Conservation (phyloP, 768 basidiomycete genomes). For the Boletus rubescentipes region DNA sequence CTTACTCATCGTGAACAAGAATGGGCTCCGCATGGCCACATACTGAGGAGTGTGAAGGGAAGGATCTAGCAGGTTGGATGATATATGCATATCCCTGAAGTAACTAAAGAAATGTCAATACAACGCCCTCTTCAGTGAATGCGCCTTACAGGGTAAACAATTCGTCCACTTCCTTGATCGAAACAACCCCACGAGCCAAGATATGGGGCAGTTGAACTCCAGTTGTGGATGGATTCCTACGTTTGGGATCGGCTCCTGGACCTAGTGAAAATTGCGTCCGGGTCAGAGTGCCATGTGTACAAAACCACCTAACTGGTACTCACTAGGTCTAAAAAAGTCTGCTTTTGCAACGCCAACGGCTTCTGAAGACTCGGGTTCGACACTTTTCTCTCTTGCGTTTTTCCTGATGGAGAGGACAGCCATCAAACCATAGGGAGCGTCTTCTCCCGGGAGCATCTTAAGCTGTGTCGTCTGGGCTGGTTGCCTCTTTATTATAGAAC, state of each 20-base stretch:
- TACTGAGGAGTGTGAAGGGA: slow-evolving; percentile 80
- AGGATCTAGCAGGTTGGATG: slow-evolving; percentile 77
- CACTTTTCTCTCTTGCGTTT: slow-evolving; percentile 39
- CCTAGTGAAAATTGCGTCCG: slow-evolving; percentile 29
- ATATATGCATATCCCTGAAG: slow-evolving; percentile 77
- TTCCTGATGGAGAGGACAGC: slow-evolving; percentile 58
- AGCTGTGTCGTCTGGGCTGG: slow-evolving; percentile 40
- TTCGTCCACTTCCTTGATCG: slow-evolving; percentile 63
- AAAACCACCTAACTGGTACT: slow-evolving; percentile 21
- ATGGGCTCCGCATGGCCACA: slow-evolving; percentile 82
- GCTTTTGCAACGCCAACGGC: slow-evolving; percentile 65
- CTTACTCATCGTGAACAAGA: slow-evolving; percentile 89
- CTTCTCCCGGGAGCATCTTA: slow-evolving; percentile 58
- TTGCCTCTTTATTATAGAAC: slow-evolving; percentile 40
- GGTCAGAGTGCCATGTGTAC: background rate
- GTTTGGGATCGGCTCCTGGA: slow-evolving; percentile 41
- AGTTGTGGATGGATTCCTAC: slow-evolving; percentile 36
- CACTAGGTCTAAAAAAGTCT: slow-evolving; percentile 67
- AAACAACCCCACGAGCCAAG: slow-evolving; percentile 60
- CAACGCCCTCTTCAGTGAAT: background rate
- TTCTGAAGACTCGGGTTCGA: slow-evolving; percentile 44
- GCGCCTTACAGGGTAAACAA: slow-evolving; percentile 65
- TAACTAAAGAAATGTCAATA: slow-evolving; percentile 44
- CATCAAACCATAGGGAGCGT: slow-evolving; percentile 74
- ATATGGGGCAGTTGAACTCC: slow-evolving; percentile 63